Evolutionary conservation across 805 yeast species (phyloP), one percentile per base, ranked within the genome.

Genomic region (Scheffersomyces stipitis): DNA sequence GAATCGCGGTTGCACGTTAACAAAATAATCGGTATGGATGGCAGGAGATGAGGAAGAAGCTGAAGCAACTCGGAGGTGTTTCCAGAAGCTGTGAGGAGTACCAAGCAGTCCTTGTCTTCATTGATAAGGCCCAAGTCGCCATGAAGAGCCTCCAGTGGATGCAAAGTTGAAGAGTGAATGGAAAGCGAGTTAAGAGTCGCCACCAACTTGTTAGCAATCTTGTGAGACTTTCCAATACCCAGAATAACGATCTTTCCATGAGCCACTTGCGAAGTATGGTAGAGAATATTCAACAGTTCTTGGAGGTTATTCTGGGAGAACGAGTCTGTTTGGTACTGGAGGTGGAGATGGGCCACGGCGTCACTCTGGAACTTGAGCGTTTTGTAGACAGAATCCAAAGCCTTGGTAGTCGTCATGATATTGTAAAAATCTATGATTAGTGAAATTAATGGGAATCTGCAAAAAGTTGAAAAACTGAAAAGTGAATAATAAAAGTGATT

Each of bases 91-190:
- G 90, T 79, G 26, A 88, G 76, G 50, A 86, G 64, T 2, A 89
- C 58, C 35, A 88, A 42, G 22, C 76, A 64, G 45, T 83, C 86
- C 23, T 45, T 49, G 13, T 71, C 72, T 17, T 73, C 76, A 34
- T 76, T 61, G 6, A 89, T 62, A 26, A 81, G 61, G 2, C 96
- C 96, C 48, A 88, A 70, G 57, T 88, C 96, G 4, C 96, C 96
- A 56, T 88, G 96, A 14, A 89, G 64, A 0, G 96, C 96, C 42
- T 88, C 96, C 3, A 86, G 66, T 0, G 96, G 96, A 54, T 88
- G 96, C 36, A 88, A 62, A 1, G 75, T 48, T 0, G 79, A 75
- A 0, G 95, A 71, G 34, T 78, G 80, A 34, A 88, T 73, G 20
- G 89, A 81, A 40, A 89, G 67, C 0, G 96, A 86, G 53, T 83